These are phyloP conservation scores for Nemophila menziesii DNA, from an alignment of 257 asterid genomes.

Conservation along the genomic window DNA sequence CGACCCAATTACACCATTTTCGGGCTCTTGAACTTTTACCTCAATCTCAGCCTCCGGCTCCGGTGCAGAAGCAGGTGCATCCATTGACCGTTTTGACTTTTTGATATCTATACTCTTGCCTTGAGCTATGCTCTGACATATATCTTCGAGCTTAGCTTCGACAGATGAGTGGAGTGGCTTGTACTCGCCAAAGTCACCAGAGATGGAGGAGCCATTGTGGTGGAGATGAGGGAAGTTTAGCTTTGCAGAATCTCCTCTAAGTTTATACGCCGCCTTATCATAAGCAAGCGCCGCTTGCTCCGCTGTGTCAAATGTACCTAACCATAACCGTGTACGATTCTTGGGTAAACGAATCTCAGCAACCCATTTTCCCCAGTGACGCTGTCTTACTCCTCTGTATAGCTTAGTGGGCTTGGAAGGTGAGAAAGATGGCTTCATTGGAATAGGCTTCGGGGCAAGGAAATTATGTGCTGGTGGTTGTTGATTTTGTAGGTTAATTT, in stretches of 20 bases:
- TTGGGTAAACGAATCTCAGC: constrained; percentile 19
- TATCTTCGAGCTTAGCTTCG: constrained; percentile 65
- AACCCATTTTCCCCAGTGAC: constrained; percentile 23
- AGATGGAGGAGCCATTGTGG: constrained; percentile 58
- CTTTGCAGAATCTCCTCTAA: constrained; percentile 72
- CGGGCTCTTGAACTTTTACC: constrained; percentile 17
- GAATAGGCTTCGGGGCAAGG: constrained; percentile 44
- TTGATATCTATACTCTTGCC: constrained; percentile 60
- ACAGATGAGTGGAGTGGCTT: constrained; percentile 78
- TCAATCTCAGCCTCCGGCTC: constrained; percentile 11
- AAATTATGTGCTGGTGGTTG: constrained; percentile 12
- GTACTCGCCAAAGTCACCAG: constrained; percentile 39
- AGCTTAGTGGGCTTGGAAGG: constrained; percentile 23
- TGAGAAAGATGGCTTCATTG: constrained; percentile 46
- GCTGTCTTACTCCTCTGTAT: constrained; percentile 18
- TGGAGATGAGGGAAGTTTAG: constrained; percentile 87
- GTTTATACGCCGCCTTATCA: constrained; percentile 58
- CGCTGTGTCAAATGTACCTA: constrained; percentile 14
- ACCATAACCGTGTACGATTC: constrained; percentile 12
- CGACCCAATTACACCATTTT: constrained; percentile 33
- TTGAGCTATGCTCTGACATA: constrained; percentile 58
- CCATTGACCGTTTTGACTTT: constrained; percentile 29
- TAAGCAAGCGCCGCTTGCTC: constrained; percentile 16
- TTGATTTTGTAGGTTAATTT: constrained; percentile 12
- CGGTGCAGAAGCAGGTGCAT: background rate